These are phyloP conservation scores for Trichoderma asperelloides DNA, from an alignment of 495 filamentous ascomycete genomes.

Conservation along the genomic window DNA sequence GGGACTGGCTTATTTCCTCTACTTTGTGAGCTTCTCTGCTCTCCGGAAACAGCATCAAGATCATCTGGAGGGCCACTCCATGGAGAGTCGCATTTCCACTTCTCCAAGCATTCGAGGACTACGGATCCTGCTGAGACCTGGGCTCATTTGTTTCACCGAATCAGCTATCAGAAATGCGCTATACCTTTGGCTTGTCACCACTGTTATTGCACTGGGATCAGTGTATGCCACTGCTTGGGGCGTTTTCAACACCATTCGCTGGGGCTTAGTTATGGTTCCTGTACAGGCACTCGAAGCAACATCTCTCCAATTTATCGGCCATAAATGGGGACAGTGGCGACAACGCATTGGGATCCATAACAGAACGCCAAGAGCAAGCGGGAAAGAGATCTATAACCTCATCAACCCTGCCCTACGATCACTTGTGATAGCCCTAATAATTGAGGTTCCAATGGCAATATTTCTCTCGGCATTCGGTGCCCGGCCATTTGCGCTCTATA, in stretches of 20 bases:
- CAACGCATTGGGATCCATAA: conserved; percentile 25
- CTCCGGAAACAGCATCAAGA: background rate
- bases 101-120: conserved; percentile 37
- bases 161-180: conserved; percentile 59
- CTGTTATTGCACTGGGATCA: conserved; percentile 51
- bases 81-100: conserved; percentile 5
- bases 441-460: conserved; percentile 57
- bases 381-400: conserved; percentile 32
- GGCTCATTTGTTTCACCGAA: conserved; percentile 50
- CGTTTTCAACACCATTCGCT: conserved; percentile 69
- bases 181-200: conserved; percentile 64
- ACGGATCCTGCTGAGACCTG: conserved; percentile 44
- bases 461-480: conserved; percentile 52
- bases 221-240: conserved; percentile 69
- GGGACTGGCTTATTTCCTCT: conserved; percentile 54
- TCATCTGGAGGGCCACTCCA: background rate
- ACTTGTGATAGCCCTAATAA: conserved; percentile 35
- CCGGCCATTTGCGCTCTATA: conserved; percentile 49
- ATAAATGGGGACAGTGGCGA: conserved; percentile 57
- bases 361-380: conserved; percentile 29
- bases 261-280: conserved; percentile 70
- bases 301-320: conserved; percentile 56
- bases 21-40: conserved; percentile 23
- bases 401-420: conserved; percentile 48
- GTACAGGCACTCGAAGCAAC: conserved; percentile 60